These are phyloP conservation scores for Bolboschoenus planiculmis DNA, from an alignment of 176 grass and related monocot species.

Conservation along the genomic window DNA sequence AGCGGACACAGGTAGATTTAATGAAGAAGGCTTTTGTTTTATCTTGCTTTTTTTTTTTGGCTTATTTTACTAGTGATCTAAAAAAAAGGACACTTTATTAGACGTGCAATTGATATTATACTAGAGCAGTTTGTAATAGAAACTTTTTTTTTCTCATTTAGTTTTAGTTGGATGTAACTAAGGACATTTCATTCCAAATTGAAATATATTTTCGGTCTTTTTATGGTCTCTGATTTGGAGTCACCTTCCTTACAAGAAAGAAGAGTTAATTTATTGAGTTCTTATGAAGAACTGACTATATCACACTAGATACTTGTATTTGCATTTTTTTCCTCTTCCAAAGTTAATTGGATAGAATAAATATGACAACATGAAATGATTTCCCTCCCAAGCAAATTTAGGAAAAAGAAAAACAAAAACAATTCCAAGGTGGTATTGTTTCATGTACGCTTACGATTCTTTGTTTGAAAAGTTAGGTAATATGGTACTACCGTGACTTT, in stretches of 20 bases:
- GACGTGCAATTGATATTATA: neutral
- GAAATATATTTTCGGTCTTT: neutral
- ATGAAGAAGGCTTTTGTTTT: slow-evolving; percentile 16
- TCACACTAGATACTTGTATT: neutral
- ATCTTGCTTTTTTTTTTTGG: neutral
- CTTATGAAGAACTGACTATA: neutral
- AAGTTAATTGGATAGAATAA: neutral
- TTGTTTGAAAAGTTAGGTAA: neutral
- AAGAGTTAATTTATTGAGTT: neutral
- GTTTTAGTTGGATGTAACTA: neutral
- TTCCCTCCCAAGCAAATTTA: neutral
- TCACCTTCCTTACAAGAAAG: neutral
- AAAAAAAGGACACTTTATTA: no score
- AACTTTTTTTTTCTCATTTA: neutral
- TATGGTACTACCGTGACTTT: neutral
- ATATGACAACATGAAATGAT: neutral
- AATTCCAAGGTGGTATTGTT: neutral
- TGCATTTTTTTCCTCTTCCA: neutral
- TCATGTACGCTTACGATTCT: neutral
- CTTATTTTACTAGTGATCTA: neutral
- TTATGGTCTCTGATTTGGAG: neutral
- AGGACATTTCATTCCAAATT: neutral
- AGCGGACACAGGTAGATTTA: slow-evolving; percentile 50
- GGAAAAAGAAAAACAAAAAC: neutral
- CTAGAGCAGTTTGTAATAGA: neutral